Conservation (phyloP, 495 filamentous ascomycete species). For the Wilcoxina mikolae region DNA sequence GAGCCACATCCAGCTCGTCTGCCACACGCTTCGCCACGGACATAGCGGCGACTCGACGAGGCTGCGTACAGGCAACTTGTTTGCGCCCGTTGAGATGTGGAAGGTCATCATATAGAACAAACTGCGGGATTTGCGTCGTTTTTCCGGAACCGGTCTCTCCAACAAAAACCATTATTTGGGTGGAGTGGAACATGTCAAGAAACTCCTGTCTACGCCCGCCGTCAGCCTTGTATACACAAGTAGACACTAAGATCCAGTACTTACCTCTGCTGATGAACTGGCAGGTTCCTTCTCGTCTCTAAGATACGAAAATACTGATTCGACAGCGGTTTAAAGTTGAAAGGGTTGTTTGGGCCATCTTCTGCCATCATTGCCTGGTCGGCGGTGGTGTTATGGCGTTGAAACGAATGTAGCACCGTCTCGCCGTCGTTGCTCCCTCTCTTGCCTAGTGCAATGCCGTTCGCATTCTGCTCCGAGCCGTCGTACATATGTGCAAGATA, state of each 20-base stretch:
- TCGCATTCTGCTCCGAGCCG: conserved; percentile 28
- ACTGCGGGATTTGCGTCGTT: conserved; percentile 97
- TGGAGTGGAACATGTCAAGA: conserved; percentile 74
- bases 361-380: conserved; percentile 57
- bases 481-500: conserved; percentile 87
- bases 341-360: conserved; percentile 70
- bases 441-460: conserved; percentile 32
- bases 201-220: conserved; percentile 63
- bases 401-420: conserved; percentile 47
- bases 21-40: conserved; percentile 97
- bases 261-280: conserved; percentile 77
- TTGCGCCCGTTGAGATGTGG: conserved; percentile 64
- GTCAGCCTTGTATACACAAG: not conserved
- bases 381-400: conserved; percentile 70
- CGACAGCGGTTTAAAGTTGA: conserved; percentile 61
- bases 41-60: conserved; percentile 96
- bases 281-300: conserved; percentile 65
- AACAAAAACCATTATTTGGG: conserved; percentile 93
- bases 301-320: conserved; percentile 78
- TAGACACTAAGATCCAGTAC: not conserved
- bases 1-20: conserved; percentile 81
- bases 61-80: conserved; percentile 94
- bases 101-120: conserved; percentile 90
- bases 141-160: conserved; percentile 99
- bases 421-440: conserved; percentile 23